Conservation (phyloP, 202 grass and related monocot species). For the Alloteropsis angusta region DNA sequence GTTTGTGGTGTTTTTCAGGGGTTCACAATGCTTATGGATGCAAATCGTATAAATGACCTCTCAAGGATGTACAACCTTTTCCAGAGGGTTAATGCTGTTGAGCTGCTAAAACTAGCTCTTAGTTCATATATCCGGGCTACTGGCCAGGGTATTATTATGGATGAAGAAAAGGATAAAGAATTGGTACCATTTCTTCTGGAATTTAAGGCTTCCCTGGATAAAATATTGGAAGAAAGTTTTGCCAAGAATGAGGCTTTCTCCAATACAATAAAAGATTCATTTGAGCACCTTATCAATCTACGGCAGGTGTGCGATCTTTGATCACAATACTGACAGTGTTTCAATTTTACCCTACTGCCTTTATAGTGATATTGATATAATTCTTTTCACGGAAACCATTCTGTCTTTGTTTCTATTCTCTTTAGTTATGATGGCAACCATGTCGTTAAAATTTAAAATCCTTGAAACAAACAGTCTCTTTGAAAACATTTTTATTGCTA, state of each 20-base stretch:
- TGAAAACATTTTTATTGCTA: neutral
- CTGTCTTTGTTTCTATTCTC: neutral
- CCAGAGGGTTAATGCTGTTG: slow-evolving; percentile 93
- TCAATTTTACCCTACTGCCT: neutral
- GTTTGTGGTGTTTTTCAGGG: slow-evolving; percentile 46
- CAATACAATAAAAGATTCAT: slow-evolving; percentile 96
- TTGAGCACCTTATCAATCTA: slow-evolving; percentile 98
- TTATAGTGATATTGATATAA: neutral
- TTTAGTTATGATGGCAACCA: neutral
- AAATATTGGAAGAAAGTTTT: slow-evolving; percentile 96
- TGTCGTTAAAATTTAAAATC: neutral
- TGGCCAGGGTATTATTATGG: slow-evolving; percentile 80
- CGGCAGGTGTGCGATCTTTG: slow-evolving; percentile 60
- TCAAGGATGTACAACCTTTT: slow-evolving; percentile 88
- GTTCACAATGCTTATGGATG: slow-evolving; percentile 93
- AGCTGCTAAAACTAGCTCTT: slow-evolving; percentile 76
- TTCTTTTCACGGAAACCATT: neutral
- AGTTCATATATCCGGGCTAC: slow-evolving; percentile 81
- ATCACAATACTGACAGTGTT: neutral
- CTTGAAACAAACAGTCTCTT: neutral
- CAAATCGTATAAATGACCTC: slow-evolving; percentile 82
- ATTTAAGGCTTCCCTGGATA: slow-evolving; percentile 92
- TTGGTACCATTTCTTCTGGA: slow-evolving; percentile 88
- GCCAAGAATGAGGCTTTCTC: slow-evolving; percentile 88
- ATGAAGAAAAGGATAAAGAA: slow-evolving; percentile 99